These are phyloP conservation scores for Candida germanica DNA, from an alignment of 805 yeast species.

Conservation along the genomic window DNA sequence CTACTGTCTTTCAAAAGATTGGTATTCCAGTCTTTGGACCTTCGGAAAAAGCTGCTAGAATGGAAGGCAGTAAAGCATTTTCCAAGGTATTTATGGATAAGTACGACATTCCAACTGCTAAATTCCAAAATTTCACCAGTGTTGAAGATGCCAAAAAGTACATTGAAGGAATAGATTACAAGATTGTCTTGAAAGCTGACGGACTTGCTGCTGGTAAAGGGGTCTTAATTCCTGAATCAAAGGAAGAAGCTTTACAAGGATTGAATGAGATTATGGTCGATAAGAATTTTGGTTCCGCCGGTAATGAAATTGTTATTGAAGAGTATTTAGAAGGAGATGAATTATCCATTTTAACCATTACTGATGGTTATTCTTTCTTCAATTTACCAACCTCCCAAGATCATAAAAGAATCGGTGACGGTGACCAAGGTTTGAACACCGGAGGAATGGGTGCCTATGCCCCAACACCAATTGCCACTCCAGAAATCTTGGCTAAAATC, in stretches of 20 bases:
- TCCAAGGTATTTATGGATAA: slow-evolving; percentile 91
- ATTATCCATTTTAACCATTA: slow-evolving; percentile 83
- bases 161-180: slow-evolving; percentile 60
- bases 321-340: slow-evolving; percentile 97
- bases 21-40: slow-evolving; percentile 99
- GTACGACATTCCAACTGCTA: slow-evolving; percentile 93
- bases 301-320: slow-evolving; percentile 89
- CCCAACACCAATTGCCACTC: slow-evolving; percentile 94
- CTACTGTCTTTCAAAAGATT: slow-evolving; percentile 64
- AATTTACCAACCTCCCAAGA: slow-evolving; percentile 98
- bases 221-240: slow-evolving; percentile 83
- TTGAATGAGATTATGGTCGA: slow-evolving; percentile 86
- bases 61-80: slow-evolving; percentile 97
- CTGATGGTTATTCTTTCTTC: slow-evolving; percentile 89
- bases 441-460: slow-evolving; percentile 99
- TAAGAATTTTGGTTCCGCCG: slow-evolving; percentile 88
- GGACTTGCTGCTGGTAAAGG: slow-evolving; percentile 99
- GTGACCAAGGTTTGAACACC: slow-evolving; percentile 91
- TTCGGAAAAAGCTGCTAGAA: slow-evolving; percentile 78
- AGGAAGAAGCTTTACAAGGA: slow-evolving; percentile 82
- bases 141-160: slow-evolving; percentile 74
- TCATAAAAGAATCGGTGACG: slow-evolving; percentile 92
- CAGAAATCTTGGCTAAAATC: slow-evolving; percentile 64
- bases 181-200: slow-evolving; percentile 91
- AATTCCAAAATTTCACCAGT: slow-evolving; percentile 74